phyloP scores from a whole-genome alignment of 805 yeast genomes.

The Candida koratica region DNA sequence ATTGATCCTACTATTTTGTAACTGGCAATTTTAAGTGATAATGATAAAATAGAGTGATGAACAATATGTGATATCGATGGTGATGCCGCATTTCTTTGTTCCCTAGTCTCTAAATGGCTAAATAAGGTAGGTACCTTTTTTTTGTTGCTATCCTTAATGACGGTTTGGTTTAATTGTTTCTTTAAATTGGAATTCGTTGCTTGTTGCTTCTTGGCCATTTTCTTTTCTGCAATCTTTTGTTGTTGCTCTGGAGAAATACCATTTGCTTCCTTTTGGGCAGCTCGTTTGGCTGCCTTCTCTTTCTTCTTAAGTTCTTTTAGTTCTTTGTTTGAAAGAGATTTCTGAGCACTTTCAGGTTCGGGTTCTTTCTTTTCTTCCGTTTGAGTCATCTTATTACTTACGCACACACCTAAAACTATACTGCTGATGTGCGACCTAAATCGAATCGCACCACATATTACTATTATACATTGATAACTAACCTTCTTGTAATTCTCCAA shows the following conservation, averaged over 20 bases:
- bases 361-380: slow-evolving; percentile 2
- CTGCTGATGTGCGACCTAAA: too few relatives aligned
- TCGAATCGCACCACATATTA: too few relatives aligned
- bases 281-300: slow-evolving; percentile 89
- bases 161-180: slow-evolving; percentile 21
- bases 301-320: slow-evolving; percentile 81
- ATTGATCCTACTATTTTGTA: slow-evolving; percentile 88
- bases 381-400: too few relatives aligned
- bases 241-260: slow-evolving; percentile 51
- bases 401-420: too few relatives aligned
- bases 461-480: background rate
- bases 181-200: slow-evolving; percentile 49
- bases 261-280: slow-evolving; percentile 73
- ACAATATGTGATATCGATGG: slow-evolving; percentile 62
- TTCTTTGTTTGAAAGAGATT: slow-evolving; percentile 63
- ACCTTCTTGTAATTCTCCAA: slow-evolving; percentile 45
- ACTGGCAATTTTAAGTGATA: slow-evolving; percentile 77
- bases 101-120: slow-evolving; percentile 76
- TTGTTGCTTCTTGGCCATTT: slow-evolving; percentile 40
- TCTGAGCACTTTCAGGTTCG: background rate
- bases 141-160: slow-evolving; percentile 21
- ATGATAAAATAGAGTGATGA: slow-evolving; percentile 78
- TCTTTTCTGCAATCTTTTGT: slow-evolving; percentile 38
- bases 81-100: slow-evolving; percentile 61
- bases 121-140: slow-evolving; percentile 61